Evolutionary conservation across 108 stramenopile species (phyloP), one percentile per base, ranked within the genome.

Genomic region (Skeletonema costatum): DNA sequence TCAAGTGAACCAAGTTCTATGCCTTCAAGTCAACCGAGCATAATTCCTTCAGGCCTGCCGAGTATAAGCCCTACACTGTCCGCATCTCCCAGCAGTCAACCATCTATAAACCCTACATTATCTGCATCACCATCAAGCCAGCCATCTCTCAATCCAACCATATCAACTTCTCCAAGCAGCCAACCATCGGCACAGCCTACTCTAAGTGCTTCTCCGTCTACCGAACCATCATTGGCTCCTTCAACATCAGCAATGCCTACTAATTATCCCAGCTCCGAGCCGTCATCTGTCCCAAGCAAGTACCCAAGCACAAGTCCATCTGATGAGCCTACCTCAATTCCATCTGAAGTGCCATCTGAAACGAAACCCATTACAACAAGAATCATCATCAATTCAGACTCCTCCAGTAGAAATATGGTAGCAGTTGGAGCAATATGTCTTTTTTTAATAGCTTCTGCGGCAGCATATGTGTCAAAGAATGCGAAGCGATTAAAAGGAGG

Each of bases 141-240:
- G 46, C 76, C 76, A 30, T 64, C 71, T 32, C 29, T 10, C 0
- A 3, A 16, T 36, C 76, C 76, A 13, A 72, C 71, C 11, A 41
- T 41, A n/a, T 65, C 71, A 16, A 71, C 70, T 9, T 65, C 76
- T 6, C 51, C 66, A 39, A 68, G 67, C 33, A 31, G n/a, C 33
- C 30, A 32, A 59, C 74, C 74, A 21, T 60, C 74, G 2, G 33
- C 19, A 9, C 53, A 56, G 53, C 53, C 53, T 25, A 29, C 21
- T 56, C 5, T 56, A 0, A 56, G 53, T 56, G 7, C 32, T 60
- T 7, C 17, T 31, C 74, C 67, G 5, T 25, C 61, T 5, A 1
- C 14, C 5, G 4, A 25, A 31, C 71, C 71, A 29, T 72, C 71
- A 9, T 30, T 33, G 13, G 21, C 41, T 72, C 71, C 71, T 12